phyloP scores from a whole-genome alignment of 805 yeast species.

The Candida maltosa region DNA sequence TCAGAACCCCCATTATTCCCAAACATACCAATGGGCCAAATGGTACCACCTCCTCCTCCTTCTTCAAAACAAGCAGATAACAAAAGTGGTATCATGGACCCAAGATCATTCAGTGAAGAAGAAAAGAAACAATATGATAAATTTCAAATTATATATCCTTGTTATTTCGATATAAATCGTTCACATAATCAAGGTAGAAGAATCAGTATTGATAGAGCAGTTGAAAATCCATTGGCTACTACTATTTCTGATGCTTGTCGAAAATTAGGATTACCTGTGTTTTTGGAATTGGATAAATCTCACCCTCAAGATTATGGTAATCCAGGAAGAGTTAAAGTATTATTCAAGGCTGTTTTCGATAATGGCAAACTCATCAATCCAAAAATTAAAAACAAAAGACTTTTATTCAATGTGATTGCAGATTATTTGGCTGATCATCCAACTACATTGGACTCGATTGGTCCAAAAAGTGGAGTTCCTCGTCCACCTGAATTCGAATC shows the following conservation, averaged over 20 bases:
- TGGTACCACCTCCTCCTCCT: constrained; percentile 12
- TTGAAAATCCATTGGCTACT: constrained; percentile 83
- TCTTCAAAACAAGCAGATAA: constrained; percentile 7
- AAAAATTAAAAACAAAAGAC: constrained; percentile 52
- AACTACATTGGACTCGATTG: constrained; percentile 60
- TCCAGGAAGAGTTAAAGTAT: constrained; percentile 90
- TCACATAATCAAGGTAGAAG: constrained; percentile 82
- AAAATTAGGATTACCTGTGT: constrained; percentile 33
- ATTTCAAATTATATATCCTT: constrained; percentile 82
- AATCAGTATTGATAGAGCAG: constrained; percentile 64
- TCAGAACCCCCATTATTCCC: constrained; percentile 27
- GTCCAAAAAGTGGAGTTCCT: constrained; percentile 49
- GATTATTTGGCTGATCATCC: constrained; percentile 63
- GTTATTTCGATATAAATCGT: constrained; percentile 82
- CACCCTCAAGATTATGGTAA: constrained; percentile 98
- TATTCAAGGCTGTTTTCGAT: constrained; percentile 45
- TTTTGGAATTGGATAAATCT: constrained; percentile 75
- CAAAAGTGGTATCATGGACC: constrained; percentile 26
- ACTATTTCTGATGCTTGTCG: constrained; percentile 73
- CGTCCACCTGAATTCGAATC: constrained; percentile 56
- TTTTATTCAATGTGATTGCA: constrained; percentile 57
- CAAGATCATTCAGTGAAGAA: constrained; percentile 43
- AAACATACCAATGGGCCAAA: constrained; percentile 19
- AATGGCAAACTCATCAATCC: constrained; percentile 37
- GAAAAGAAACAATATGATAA: constrained; percentile 62